These are phyloP conservation scores for Backusella luteola DNA, from an alignment of 192 early-diverging fungal genomes.

Conservation along the genomic window DNA sequence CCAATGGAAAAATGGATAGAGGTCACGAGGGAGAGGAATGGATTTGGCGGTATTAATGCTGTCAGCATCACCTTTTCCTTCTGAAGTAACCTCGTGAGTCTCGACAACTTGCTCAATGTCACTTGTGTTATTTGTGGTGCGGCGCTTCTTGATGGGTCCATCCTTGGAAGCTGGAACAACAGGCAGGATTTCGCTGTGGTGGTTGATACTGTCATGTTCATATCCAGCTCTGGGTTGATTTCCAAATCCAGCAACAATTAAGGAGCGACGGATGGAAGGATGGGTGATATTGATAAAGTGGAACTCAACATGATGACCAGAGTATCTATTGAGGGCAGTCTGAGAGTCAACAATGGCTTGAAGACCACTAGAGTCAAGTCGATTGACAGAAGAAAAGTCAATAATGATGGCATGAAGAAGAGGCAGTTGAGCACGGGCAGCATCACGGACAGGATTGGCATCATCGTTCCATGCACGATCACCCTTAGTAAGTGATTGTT, in stretches of 20 bases:
- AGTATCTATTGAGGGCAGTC: constrained; percentile 28
- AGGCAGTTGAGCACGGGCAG: constrained; percentile 17
- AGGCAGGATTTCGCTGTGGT: constrained; percentile 25
- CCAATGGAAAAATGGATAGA: constrained; percentile 41
- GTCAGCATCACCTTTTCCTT: neutral
- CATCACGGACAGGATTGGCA: constrained; percentile 33
- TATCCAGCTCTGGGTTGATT: constrained; percentile 10
- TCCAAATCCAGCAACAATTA: constrained; percentile 37
- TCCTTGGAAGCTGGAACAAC: constrained; percentile 30
- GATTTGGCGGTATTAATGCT: neutral
- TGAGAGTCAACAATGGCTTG: constrained; percentile 36
- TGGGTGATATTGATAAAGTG: constrained; percentile 36
- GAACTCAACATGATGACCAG: constrained; percentile 35
- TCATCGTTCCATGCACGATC: constrained; percentile 38
- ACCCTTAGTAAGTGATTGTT: constrained; percentile 13
- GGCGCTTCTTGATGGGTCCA: constrained; percentile 4
- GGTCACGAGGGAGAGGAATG: constrained; percentile 26
- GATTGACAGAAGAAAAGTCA: constrained; percentile 38
- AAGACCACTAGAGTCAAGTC: constrained; percentile 37
- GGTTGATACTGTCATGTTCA: neutral
- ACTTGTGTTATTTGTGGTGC: neutral
- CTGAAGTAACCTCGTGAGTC: neutral
- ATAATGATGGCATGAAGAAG: constrained; percentile 33
- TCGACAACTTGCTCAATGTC: constrained; percentile 15
- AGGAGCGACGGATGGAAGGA: constrained; percentile 24